Evolutionary conservation across 176 grass and related monocot species (phyloP).

Genomic region (Oryza nivara): DNA sequence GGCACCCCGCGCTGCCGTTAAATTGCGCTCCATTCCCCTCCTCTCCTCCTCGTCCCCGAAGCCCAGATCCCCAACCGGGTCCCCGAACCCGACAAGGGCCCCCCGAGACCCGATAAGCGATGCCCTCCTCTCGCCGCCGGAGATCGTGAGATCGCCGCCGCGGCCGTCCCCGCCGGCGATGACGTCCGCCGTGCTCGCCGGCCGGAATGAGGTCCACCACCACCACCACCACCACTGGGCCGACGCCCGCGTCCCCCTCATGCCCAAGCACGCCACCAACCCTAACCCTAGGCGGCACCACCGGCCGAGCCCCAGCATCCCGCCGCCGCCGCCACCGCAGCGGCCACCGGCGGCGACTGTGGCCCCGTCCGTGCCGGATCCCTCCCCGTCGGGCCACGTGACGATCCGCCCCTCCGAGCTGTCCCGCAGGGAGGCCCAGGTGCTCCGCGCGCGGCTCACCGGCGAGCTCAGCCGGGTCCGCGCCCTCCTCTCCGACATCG

Average conservation of each 20-base stretch:
- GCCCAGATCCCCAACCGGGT: neutral
- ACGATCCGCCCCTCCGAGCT: slow-evolving; percentile 41
- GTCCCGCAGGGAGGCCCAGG: slow-evolving; percentile 56
- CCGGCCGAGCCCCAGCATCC: slow-evolving; percentile 37
- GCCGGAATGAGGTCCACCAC: slow-evolving; percentile 68
- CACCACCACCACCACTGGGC: slow-evolving; percentile 57
- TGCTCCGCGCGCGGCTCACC: slow-evolving; percentile 58
- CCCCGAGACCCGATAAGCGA: slow-evolving; percentile 5
- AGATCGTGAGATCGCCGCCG: slow-evolving; percentile 35
- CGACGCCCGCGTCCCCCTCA: slow-evolving; percentile 59
- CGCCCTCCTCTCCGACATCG: slow-evolving; percentile 58
- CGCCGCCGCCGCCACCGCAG: neutral
- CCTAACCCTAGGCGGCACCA: slow-evolving; percentile 51
- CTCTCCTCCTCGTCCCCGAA: slow-evolving; percentile 9
- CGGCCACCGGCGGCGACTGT: neutral
- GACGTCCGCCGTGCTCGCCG: slow-evolving; percentile 80
- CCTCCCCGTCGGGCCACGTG: slow-evolving; percentile 38
- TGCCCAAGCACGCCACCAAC: slow-evolving; percentile 44
- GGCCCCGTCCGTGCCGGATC: neutral
- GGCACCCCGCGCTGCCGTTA: slow-evolving; percentile 36
- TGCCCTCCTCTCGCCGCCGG: slow-evolving; percentile 8
- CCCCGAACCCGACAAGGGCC: slow-evolving; percentile 17
- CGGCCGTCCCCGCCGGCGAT: slow-evolving; percentile 38
- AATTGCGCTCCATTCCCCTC: slow-evolving; percentile 1
- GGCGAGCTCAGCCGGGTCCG: slow-evolving; percentile 80